Conservation (phyloP, 2,329 filamentous ascomycete genomes). For the Macroventuria anomochaeta region DNA sequence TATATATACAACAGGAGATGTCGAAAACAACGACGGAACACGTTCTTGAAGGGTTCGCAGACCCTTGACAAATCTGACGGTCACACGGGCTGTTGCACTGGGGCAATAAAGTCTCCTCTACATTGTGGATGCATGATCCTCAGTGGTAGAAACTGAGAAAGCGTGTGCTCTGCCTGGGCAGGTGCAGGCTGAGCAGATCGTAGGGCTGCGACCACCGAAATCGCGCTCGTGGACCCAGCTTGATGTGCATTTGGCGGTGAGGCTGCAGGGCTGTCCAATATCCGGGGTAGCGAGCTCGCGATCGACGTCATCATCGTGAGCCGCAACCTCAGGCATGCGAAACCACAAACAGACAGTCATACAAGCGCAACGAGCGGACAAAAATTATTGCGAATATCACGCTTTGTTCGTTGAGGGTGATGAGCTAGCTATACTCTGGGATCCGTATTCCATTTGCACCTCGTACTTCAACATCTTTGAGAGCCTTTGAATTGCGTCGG, state of each 20-base stretch:
- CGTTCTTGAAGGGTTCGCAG: background rate
- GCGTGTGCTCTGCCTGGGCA: too few relatives aligned
- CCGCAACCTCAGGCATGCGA: background rate
- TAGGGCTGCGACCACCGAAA: background rate
- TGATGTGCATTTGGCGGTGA: constrained; percentile 6
- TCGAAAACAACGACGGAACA: background rate
- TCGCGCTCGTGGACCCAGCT: background rate
- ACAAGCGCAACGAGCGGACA: too few relatives aligned
- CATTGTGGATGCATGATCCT: too few relatives aligned
- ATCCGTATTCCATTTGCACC: background rate
- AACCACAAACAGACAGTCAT: too few relatives aligned
- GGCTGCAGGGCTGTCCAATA: constrained; percentile 7
- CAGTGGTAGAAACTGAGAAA: too few relatives aligned
- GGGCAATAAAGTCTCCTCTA: too few relatives aligned
- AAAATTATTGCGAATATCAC: too few relatives aligned
- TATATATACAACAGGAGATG: constrained; percentile 19
- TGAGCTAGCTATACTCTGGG: background rate
- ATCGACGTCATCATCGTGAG: constrained; percentile 10
- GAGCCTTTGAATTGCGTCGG: background rate
- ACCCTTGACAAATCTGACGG: background rate
- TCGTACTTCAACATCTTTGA: background rate
- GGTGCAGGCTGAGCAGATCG: background rate
- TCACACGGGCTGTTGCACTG: background rate
- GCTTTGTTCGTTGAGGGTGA: too few relatives aligned
- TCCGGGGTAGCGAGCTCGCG: constrained; percentile 13